Conservation (phyloP, 108 stramenopile genomes). For the Nitzschia inconspicua region DNA sequence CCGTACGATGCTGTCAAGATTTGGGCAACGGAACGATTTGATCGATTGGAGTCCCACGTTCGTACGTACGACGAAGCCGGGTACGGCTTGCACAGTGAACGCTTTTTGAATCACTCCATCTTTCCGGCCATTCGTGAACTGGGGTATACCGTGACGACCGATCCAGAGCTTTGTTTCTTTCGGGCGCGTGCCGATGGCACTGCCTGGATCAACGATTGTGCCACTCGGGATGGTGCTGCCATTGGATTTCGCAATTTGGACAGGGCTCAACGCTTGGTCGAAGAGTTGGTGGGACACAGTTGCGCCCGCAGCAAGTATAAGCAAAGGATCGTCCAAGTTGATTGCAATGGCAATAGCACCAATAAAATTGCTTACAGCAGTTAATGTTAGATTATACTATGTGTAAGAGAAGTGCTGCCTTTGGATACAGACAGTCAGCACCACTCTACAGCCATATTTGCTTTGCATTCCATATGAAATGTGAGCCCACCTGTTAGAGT, state of each 20-base stretch:
- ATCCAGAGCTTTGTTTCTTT: slow-evolving; percentile 9
- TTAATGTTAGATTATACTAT: too few relatives aligned
- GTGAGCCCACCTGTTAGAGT: too few relatives aligned
- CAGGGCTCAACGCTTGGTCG: neutral
- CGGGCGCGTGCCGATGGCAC: neutral
- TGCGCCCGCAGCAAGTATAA: neutral
- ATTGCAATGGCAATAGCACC: neutral
- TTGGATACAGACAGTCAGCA: too few relatives aligned
- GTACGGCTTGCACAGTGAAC: slow-evolving; percentile 25
- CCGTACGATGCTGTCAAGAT: slow-evolving; percentile 16
- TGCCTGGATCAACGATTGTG: slow-evolving; percentile 4
- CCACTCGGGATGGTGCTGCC: neutral
- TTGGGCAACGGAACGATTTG: slow-evolving; percentile 31
- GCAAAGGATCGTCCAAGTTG: neutral
- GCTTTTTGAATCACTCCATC: slow-evolving; percentile 19
- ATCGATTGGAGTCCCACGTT: slow-evolving; percentile 16
- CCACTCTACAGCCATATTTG: too few relatives aligned
- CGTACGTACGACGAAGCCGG: slow-evolving; percentile 2
- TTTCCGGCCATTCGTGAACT: slow-evolving; percentile 19
- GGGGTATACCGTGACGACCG: neutral
- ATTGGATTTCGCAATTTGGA: slow-evolving; percentile 1
- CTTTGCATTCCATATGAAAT: too few relatives aligned
- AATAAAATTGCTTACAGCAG: too few relatives aligned
- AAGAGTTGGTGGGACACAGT: neutral
- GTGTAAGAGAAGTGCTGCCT: too few relatives aligned